Evolutionary conservation across 2,329 filamentous ascomycete genomes (phyloP), one percentile per base, ranked within the genome.

Genomic region (Periconia sp.): DNA sequence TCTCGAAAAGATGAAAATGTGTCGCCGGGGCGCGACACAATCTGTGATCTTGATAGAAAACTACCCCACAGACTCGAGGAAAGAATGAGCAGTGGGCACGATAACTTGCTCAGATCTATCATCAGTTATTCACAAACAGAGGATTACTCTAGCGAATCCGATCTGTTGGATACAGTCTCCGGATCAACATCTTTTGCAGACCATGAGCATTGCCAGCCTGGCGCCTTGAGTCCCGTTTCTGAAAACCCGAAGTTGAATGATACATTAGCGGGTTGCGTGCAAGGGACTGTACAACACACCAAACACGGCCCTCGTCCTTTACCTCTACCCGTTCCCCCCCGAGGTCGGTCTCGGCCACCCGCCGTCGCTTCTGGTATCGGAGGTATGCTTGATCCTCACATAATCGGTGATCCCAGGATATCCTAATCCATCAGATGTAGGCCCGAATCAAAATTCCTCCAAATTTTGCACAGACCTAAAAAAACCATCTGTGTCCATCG

Each of bases 31-130:
- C 48, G 50, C n/a, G 42, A 48, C 11, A 57, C 57, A 8, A 49
- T n/a, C 2, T 63, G 58, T 33, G 65, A 55, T 45, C 30, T 65
- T 13, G 56, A 63, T 40, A 55, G 63, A 33, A 57, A 52, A 27
- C 37, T 50, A 44, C 50, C 64, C 41, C 50, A 60, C 27, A 53
- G 60, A 17, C 60, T 64, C 18, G 53, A 57, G 23, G 63, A 68
- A 52, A 47, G 62, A 43, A 17, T 51, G 35, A 45, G 37, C 45
- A 56, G 45, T 33, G 58, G 61, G n/a, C 31, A 56, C 8, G 50
- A 56, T 43, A n/a, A 37, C 3, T 11, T n/a, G 33, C 33, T n/a
- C 6, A 37, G 33, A 11, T 5, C 33, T 5, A 14, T 37, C 11
- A 37, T 37, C 5, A 27, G 23, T 27, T 3, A 27, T 3, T 27